Evolutionary conservation across 495 filamentous ascomycete genomes (phyloP).

Genomic region (Staphylotrichum tortipilum): DNA sequence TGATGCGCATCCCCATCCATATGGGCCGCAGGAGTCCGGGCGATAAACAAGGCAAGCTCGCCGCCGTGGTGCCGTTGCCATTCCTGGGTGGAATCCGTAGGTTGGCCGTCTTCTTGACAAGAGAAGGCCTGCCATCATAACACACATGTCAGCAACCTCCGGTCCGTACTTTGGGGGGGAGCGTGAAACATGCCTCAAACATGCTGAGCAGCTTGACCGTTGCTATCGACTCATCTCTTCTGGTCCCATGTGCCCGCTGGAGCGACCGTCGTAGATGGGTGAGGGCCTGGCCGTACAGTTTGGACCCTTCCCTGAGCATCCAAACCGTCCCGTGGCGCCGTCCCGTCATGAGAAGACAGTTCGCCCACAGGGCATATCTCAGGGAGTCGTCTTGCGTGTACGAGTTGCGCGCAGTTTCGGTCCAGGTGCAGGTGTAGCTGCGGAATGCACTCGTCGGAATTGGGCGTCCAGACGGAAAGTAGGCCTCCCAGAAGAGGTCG

Average conservation of each 20-base stretch:
- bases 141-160: background rate
- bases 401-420: conserved; percentile 3
- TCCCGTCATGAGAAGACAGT: conserved; percentile 4
- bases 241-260: background rate
- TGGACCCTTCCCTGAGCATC: conserved; percentile 6
- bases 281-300: conserved; percentile 6
- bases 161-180: too few relatives aligned
- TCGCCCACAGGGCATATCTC: conserved; percentile 9
- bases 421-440: conserved; percentile 14
- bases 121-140: background rate
- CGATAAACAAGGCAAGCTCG: conserved; percentile 11
- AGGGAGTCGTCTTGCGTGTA: conserved; percentile 5
- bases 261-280: conserved; percentile 4
- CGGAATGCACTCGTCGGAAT: background rate
- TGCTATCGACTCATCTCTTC: background rate
- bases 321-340: background rate
- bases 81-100: background rate
- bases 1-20: conserved; percentile 6
- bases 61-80: conserved; percentile 11
- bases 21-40: conserved; percentile 9
- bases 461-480: conserved; percentile 8
- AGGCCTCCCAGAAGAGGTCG: conserved; percentile 16
- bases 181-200: conserved; percentile 16
- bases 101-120: too few relatives aligned
- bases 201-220: conserved; percentile 11